Evolutionary conservation across 2,329 filamentous ascomycete genomes (phyloP), one percentile per base, ranked within the genome.

Genomic region (Phaeosphaeriaceae sp.): DNA sequence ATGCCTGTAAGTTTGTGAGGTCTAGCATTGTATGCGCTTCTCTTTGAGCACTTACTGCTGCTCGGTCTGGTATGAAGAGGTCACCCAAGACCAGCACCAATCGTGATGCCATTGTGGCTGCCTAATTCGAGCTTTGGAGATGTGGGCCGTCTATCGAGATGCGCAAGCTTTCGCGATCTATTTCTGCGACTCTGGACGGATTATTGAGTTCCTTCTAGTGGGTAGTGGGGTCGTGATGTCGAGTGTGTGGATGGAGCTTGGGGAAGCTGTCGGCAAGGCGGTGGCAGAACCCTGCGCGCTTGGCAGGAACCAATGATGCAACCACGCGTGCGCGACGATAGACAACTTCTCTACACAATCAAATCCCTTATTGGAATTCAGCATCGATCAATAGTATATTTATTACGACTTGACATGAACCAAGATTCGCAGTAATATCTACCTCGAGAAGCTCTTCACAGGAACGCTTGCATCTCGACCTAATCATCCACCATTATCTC

Each of bases 41-140:
- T 35, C 21, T 52, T 42, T 48, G 15, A 40, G 35, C 35, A 68
- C 78, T 60, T 77, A 80, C 78, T 55, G 76, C 63, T 68, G 77
- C 78, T 69, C 78, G 65, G 59, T 80, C 78, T 65, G 78, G 78
- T 67, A 80, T 79, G 68, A 80, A 80, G 58, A 80, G 74, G 73
- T 80, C 78, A 60, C 78, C 77, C 52, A 80, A 67, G 60, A 73
- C 75, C 62, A 80, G 72, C 59, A 80, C 78, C 60, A 80, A 69
- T 71, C 78, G 72, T 59, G 77, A 78, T 59, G 77, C 75, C 78
- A 80, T 80, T 75, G 70, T 56, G 55, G 56, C 51, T 46, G 47
- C 47, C 54, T 50, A 50, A 24, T 49, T 35, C 10, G 21, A n/a
- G 17, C 2, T 26, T 13, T 28, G 22, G 4, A 15, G 35, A 3